A percentile compares a stretch with the other conserved stretches of the same genome.
These are phyloP conservation scores for Histomonas meleagridis DNA, from an alignment of 208 protist species.

Conservation along the genomic window DNA sequence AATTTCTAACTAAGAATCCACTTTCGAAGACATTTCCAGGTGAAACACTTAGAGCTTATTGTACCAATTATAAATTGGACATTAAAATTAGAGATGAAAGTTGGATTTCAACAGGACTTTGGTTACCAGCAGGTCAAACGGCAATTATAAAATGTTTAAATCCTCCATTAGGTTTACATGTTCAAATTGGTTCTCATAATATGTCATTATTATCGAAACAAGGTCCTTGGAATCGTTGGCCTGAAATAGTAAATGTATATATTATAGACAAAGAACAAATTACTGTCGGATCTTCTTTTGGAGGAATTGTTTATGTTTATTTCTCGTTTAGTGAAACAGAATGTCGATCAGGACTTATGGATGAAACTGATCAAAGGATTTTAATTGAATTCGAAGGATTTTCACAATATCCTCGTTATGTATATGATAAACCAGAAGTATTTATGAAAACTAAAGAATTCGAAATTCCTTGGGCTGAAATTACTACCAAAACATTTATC, in stretches of 20 bases:
- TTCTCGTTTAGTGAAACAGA: not conserved
- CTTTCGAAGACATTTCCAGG: not conserved
- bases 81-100: not conserved
- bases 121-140: not conserved
- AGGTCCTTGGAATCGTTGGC: not conserved
- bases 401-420: not conserved
- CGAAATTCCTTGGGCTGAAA: not conserved
- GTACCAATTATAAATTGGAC: not conserved
- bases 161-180: not conserved
- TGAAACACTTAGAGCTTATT: not conserved
- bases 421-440: not conserved
- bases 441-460: not conserved
- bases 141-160: not conserved
- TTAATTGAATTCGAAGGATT: not conserved
- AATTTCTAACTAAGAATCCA: not conserved
- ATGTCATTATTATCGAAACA: not conserved
- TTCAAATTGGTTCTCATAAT: not conserved
- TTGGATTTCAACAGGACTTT: conserved; percentile 24
- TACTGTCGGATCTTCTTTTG: not conserved
- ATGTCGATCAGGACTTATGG: not conserved
- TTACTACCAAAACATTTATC: not conserved
- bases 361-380: not conserved
- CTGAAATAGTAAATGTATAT: not conserved
- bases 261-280: not conserved
- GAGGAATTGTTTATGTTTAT: not conserved